A percentile compares a stretch with the other conserved stretches of the same genome.
Evolutionary conservation across 208 protist species (phyloP).

Genomic region (Crithidia expoeki): DNA sequence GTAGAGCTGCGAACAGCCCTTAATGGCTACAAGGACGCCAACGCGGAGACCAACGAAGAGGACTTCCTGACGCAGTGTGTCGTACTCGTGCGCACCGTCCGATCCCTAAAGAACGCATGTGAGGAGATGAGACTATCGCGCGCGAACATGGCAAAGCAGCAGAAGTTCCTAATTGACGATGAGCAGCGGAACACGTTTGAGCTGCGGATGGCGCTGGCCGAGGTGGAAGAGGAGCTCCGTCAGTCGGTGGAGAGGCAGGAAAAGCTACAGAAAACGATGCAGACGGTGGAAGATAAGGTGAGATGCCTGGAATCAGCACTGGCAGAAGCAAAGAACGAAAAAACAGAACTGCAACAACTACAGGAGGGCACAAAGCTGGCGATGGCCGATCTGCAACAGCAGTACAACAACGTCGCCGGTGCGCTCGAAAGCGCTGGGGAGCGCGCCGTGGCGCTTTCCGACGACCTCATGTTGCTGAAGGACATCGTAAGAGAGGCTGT

Average conservation of each 20-base stretch:
- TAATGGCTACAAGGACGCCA: background rate
- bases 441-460: background rate
- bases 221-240: conserved; percentile 31
- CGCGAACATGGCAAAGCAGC: conserved; percentile 32
- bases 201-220: conserved; percentile 24
- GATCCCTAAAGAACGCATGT: conserved; percentile 31
- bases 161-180: conserved; percentile 46
- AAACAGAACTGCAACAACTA: conserved; percentile 1
- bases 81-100: conserved; percentile 30
- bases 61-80: conserved; percentile 24
- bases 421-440: background rate
- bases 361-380: conserved; percentile 9
- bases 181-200: conserved; percentile 32
- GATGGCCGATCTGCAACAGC: conserved; percentile 14
- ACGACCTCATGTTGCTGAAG: background rate
- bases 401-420: conserved; percentile 1
- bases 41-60: background rate
- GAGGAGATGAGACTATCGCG: conserved; percentile 23
- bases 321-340: background rate
- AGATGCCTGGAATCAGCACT: conserved; percentile 5
- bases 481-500: conserved; percentile 4
- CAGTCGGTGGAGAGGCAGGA: background rate
- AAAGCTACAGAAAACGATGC: conserved; percentile 8
- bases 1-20: conserved; percentile 11
- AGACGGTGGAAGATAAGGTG: conserved; percentile 1